Evolutionary conservation across 345 rosid species (phyloP).

Genomic region (Hibiscus trionum): DNA sequence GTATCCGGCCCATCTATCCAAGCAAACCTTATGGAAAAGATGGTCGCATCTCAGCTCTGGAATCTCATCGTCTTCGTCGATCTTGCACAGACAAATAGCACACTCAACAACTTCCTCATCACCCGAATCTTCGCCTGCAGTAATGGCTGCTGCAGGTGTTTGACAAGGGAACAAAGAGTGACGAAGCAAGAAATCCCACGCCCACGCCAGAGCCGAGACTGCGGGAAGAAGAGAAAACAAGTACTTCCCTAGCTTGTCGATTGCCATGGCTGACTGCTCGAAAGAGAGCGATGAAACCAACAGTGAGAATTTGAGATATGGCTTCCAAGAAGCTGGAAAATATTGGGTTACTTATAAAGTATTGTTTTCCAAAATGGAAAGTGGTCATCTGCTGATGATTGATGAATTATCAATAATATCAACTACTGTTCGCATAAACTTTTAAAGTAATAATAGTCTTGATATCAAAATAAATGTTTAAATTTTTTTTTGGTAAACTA

Average conservation of each 20-base stretch:
- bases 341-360: background rate
- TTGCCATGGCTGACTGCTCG: background rate
- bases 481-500: no score
- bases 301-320: background rate
- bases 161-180: background rate
- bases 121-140: background rate
- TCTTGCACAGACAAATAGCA: constrained; percentile 19
- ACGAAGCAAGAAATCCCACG: constrained; percentile 1
- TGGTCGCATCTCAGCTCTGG: constrained; percentile 29
- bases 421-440: no score
- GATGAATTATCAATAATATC: background rate
- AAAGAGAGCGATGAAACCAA: background rate
- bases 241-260: background rate
- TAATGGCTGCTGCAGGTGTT: background rate
- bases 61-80: constrained; percentile 23
- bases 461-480: no score
- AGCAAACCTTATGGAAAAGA: constrained; percentile 31
- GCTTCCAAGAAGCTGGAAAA: background rate
- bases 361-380: background rate
- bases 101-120: constrained; percentile 9
- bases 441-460: no score
- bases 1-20: constrained; percentile 25
- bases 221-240: background rate
- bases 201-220: background rate
- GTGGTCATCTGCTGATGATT: background rate